Evolutionary conservation across 306 rosid species (phyloP).

Genomic region (Rubus parviflorus): DNA sequence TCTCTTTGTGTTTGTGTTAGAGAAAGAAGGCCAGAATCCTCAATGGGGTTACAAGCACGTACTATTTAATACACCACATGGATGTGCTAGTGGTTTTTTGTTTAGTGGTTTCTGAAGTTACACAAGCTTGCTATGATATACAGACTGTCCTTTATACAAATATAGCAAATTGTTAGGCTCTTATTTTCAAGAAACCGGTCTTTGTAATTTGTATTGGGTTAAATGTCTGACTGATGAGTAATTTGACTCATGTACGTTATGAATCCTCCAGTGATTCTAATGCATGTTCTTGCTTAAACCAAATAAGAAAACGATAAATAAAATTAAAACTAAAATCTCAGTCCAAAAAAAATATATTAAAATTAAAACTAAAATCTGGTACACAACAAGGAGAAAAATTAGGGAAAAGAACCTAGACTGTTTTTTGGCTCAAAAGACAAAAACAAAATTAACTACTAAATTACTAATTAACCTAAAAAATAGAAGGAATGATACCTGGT

Average conservation of each 20-base stretch:
- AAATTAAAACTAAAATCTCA: background rate
- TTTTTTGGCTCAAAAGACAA: background rate
- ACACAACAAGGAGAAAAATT: background rate
- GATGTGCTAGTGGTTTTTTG: background rate
- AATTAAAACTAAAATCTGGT: too few species aligned
- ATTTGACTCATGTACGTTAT: background rate
- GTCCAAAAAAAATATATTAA: too few species aligned
- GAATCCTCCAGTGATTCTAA: background rate
- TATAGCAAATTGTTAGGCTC: background rate
- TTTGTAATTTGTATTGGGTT: background rate
- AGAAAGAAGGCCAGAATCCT: constrained; percentile 1
- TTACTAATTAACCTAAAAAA: background rate
- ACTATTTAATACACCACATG: background rate
- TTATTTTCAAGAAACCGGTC: background rate
- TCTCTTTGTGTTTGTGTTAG: background rate
- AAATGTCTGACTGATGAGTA: background rate
- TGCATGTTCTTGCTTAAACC: background rate
- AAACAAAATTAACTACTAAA: background rate
- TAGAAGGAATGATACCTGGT: too few species aligned
- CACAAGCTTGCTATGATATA: constrained; percentile 7
- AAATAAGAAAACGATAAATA: background rate
- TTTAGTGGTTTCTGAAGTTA: background rate
- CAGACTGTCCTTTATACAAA: background rate
- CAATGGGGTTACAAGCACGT: background rate
- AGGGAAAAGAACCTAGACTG: background rate